phyloP scores from a whole-genome alignment of 2,329 filamentous ascomycete species.

The Ceratocystis eucalypticola region DNA sequence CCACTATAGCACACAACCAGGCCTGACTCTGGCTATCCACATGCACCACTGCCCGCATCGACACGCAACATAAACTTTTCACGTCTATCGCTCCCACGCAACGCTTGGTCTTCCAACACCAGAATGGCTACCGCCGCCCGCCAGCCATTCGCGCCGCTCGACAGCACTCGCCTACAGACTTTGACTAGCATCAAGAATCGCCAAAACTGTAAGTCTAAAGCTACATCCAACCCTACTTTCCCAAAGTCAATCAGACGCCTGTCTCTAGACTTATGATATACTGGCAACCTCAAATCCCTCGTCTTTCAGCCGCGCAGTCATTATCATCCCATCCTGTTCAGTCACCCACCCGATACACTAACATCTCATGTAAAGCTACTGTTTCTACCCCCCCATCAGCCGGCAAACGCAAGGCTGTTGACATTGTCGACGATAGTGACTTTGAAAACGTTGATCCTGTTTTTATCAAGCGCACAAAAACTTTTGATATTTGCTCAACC shows the following conservation, averaged over 20 bases:
- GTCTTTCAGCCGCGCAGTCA: neutral
- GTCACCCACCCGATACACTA: slow-evolving; percentile 26
- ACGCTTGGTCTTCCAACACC: neutral
- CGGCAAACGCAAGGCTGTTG: slow-evolving; percentile 45
- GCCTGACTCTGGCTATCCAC: neutral
- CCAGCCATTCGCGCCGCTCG: slow-evolving; percentile 63
- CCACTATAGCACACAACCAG: neutral
- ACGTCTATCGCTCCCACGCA: neutral
- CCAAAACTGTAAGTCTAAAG: slow-evolving; percentile 49
- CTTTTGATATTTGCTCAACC: slow-evolving; percentile 22
- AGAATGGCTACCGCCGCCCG: slow-evolving; percentile 45
- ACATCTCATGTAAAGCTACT: slow-evolving; percentile 6
- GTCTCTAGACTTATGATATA: neutral
- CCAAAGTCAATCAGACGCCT: neutral
- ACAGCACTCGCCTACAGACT: slow-evolving; percentile 54
- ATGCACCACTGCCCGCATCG: neutral
- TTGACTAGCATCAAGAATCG: slow-evolving; percentile 65
- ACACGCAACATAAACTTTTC: neutral
- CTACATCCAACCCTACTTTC: neutral
- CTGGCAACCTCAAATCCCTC: neutral
- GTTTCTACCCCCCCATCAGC: slow-evolving; percentile 26
- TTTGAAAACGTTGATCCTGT: slow-evolving; percentile 49
- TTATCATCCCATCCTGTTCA: neutral
- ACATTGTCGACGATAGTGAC: slow-evolving; percentile 37
- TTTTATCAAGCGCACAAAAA: slow-evolving; percentile 48